Conservation (phyloP, 495 filamentous ascomycete species). For the Xylaria nigripes region DNA sequence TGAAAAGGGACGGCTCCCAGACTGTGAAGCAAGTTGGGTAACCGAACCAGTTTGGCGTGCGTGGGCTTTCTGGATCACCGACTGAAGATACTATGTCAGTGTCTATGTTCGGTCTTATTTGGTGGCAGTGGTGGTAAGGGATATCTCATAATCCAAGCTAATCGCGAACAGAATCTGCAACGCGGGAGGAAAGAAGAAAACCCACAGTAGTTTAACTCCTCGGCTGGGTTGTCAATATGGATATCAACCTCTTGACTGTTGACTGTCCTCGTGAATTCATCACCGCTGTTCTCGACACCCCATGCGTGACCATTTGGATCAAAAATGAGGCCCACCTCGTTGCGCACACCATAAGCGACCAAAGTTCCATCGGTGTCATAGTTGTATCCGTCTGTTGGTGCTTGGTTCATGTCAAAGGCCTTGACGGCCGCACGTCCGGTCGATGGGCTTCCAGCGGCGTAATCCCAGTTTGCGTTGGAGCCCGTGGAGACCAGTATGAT, state of each 20-base stretch:
- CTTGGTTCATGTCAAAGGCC: slow-evolving; percentile 49
- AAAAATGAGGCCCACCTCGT: slow-evolving; percentile 56
- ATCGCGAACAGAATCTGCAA: not conserved
- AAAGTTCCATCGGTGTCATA: slow-evolving; percentile 46
- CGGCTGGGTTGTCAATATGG: slow-evolving; percentile 59
- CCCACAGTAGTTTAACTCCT: slow-evolving; percentile 62
- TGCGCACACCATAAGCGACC: slow-evolving; percentile 59
- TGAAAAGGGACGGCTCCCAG: slow-evolving; percentile 46
- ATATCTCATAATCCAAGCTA: too few species aligned
- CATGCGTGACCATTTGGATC: slow-evolving; percentile 50
- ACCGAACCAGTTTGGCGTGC: slow-evolving; percentile 44
- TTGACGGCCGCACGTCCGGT: slow-evolving; percentile 54
- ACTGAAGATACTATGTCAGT: slow-evolving; percentile 34
- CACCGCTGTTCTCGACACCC: slow-evolving; percentile 59
- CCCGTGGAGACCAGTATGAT: slow-evolving; percentile 51
- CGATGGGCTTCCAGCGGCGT: slow-evolving; percentile 33
- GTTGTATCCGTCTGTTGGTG: slow-evolving; percentile 34
- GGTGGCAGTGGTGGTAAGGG: too few species aligned
- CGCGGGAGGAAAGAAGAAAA: slow-evolving; percentile 22
- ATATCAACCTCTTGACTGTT: slow-evolving; percentile 47
- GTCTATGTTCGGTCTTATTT: slow-evolving; percentile 5
- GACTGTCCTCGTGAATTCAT: slow-evolving; percentile 45
- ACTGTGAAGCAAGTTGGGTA: slow-evolving; percentile 60
- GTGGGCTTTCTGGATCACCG: slow-evolving; percentile 41
- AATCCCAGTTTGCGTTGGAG: slow-evolving; percentile 50